Evolutionary conservation across 2,329 filamentous ascomycete genomes (phyloP).

Genomic region (Cordyceps militaris): DNA sequence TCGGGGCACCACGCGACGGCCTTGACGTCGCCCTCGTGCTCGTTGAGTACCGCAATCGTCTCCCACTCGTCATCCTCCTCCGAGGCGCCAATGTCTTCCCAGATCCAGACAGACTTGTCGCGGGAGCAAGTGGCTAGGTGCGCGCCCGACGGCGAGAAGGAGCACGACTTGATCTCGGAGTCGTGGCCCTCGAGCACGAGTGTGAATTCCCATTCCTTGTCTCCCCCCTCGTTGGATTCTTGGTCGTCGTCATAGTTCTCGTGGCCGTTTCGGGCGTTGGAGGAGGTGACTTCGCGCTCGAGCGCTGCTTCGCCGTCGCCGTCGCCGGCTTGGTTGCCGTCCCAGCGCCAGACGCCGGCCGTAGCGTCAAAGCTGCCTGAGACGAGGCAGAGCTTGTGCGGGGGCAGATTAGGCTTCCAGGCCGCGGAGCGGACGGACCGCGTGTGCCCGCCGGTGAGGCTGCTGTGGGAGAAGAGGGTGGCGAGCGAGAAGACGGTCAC

Average conservation of each 20-base stretch:
- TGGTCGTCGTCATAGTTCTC: constrained; percentile 21
- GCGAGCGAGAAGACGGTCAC: constrained; percentile 85
- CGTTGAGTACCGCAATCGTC: constrained; percentile 87
- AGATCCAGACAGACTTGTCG: constrained; percentile 96
- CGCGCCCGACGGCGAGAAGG: constrained; percentile 66
- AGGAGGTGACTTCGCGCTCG: constrained; percentile 9
- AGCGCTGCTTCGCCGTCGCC: neutral
- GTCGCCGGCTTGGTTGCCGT: constrained; percentile 33
- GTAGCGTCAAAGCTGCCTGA: constrained; percentile 93
- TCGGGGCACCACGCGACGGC: constrained; percentile 86
- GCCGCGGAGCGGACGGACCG: constrained; percentile 78
- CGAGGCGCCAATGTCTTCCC: constrained; percentile 74
- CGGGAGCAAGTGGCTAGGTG: constrained; percentile 84
- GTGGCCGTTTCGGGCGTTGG: constrained; percentile 15
- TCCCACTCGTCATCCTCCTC: constrained; percentile 92
- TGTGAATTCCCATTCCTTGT: constrained; percentile 86
- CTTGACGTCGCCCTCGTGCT: constrained; percentile 94
- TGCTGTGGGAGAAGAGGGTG: constrained; percentile 70
- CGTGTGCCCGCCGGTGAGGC: constrained; percentile 80
- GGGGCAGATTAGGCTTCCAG: constrained; percentile 71
- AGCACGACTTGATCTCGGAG: constrained; percentile 78
- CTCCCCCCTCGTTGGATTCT: constrained; percentile 47
- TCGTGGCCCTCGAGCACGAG: constrained; percentile 93
- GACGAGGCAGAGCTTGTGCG: constrained; percentile 66
- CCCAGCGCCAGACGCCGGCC: constrained; percentile 74